phyloP scores from a whole-genome alignment of 2,329 filamentous ascomycete species.

The Elsinoe necatrix region DNA sequence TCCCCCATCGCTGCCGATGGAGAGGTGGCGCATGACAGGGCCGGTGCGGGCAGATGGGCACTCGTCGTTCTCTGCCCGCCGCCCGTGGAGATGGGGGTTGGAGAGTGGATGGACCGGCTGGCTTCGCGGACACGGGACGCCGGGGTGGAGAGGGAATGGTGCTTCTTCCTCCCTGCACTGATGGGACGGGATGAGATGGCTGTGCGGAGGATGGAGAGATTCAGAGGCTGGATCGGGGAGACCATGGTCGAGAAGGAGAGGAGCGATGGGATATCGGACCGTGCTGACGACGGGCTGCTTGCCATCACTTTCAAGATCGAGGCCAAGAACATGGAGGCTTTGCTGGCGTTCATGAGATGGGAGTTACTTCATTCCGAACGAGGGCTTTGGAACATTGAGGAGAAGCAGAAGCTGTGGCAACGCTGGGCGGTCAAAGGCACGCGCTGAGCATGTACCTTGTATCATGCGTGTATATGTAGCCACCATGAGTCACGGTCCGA shows the following conservation, averaged over 20 bases:
- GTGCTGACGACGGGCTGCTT: background rate
- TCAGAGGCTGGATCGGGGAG: background rate
- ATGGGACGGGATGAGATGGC: background rate
- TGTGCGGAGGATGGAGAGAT: background rate
- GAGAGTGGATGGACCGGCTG: background rate
- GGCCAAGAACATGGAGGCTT: background rate
- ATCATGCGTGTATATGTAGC: background rate
- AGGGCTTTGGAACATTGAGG: background rate
- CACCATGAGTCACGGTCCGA: background rate
- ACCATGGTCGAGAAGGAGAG: background rate
- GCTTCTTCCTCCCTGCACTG: background rate
- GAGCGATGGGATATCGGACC: background rate
- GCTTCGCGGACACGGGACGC: no score
- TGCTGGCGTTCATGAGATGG: background rate
- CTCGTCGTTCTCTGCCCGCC: background rate
- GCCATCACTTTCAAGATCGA: background rate
- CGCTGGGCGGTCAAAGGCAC: background rate
- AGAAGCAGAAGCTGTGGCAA: background rate
- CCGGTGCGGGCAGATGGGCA: background rate
- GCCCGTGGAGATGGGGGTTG: background rate
- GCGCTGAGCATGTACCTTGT: no score
- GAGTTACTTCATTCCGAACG: constrained; percentile 1
- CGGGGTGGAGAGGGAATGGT: background rate
- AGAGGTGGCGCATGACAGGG: background rate
- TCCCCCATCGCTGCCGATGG: no score